Evolutionary conservation across 768 basidiomycete genomes (phyloP).

Genomic region (Tricholoma saponaceum): DNA sequence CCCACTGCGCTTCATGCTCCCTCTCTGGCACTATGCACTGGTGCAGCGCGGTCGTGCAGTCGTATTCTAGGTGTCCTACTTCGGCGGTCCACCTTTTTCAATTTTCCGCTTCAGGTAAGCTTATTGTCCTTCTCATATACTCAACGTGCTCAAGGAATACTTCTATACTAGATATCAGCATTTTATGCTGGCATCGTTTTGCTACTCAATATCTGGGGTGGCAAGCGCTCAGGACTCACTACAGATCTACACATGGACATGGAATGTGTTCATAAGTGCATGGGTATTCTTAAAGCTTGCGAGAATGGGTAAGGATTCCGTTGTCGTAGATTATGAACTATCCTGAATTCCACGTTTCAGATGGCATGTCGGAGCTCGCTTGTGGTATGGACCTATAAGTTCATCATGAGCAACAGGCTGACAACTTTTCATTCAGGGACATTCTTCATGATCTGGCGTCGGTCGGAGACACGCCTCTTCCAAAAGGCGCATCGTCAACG

Average conservation of each 20-base stretch:
- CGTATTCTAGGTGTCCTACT: slow-evolving; percentile 67
- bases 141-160: not conserved
- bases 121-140: slow-evolving; percentile 3
- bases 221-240: slow-evolving; percentile 45
- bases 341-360: not conserved
- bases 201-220: slow-evolving; percentile 65
- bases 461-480: slow-evolving; percentile 65
- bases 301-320: slow-evolving; percentile 33
- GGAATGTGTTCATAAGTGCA: slow-evolving; percentile 59
- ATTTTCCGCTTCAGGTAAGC: slow-evolving; percentile 32
- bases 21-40: slow-evolving; percentile 71
- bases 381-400: slow-evolving; percentile 35
- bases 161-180: slow-evolving; percentile 27
- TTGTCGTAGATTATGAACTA: slow-evolving; percentile 13
- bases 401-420: not conserved
- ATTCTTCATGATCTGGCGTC: slow-evolving; percentile 67
- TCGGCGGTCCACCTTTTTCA: slow-evolving; percentile 24
- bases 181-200: slow-evolving; percentile 54
- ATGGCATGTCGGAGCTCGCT: slow-evolving; percentile 42
- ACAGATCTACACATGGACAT: slow-evolving; percentile 52
- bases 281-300: slow-evolving; percentile 42
- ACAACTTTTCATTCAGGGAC: slow-evolving; percentile 44
- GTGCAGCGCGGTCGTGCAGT: slow-evolving; percentile 75
- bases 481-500: slow-evolving; percentile 42
- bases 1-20: slow-evolving; percentile 49